Evolutionary conservation across 2,329 filamentous ascomycete genomes (phyloP).

Genomic region (Bipolaris gigantea): DNA sequence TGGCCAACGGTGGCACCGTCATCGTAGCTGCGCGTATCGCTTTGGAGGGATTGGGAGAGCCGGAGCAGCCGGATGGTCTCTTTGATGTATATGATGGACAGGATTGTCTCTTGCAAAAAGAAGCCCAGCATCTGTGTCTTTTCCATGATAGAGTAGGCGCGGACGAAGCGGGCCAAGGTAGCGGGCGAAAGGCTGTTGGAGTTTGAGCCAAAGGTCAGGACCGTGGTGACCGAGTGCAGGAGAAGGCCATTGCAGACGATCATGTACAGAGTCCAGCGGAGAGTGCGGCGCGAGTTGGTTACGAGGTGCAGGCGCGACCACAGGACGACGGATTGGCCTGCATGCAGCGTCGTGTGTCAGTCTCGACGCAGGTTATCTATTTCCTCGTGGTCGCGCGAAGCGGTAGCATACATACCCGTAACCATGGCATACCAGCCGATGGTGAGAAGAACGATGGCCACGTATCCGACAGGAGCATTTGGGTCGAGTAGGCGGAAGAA

Average conservation of each 20-base stretch:
- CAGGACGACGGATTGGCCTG: constrained; percentile 61
- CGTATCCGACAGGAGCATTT: constrained; percentile 28
- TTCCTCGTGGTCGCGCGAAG: background rate
- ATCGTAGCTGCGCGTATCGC: constrained; percentile 38
- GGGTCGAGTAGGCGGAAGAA: constrained; percentile 40
- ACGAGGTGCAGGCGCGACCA: constrained; percentile 66
- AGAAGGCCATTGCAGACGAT: constrained; percentile 59
- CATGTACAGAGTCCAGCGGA: constrained; percentile 58
- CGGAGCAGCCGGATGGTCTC: constrained; percentile 54
- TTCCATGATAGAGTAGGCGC: constrained; percentile 49
- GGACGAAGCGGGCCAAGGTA: constrained; percentile 33
- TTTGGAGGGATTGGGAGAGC: constrained; percentile 29
- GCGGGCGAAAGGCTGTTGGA: constrained; percentile 28
- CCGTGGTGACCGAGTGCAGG: constrained; percentile 57
- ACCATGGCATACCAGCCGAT: constrained; percentile 64
- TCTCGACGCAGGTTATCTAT: background rate
- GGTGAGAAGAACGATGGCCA: constrained; percentile 50
- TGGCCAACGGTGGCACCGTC: constrained; percentile 11
- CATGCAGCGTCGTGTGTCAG: background rate
- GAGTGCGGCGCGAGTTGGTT: constrained; percentile 52
- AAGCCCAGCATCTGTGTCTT: constrained; percentile 51
- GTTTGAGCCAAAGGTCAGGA: constrained; percentile 59
- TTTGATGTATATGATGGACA: constrained; percentile 55
- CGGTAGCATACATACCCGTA: constrained; percentile 40
- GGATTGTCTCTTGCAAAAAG: constrained; percentile 46